Evolutionary conservation across 495 filamentous ascomycete species (phyloP), one percentile per base, ranked within the genome.

Genomic region (Oleoguttula mirabilis): DNA sequence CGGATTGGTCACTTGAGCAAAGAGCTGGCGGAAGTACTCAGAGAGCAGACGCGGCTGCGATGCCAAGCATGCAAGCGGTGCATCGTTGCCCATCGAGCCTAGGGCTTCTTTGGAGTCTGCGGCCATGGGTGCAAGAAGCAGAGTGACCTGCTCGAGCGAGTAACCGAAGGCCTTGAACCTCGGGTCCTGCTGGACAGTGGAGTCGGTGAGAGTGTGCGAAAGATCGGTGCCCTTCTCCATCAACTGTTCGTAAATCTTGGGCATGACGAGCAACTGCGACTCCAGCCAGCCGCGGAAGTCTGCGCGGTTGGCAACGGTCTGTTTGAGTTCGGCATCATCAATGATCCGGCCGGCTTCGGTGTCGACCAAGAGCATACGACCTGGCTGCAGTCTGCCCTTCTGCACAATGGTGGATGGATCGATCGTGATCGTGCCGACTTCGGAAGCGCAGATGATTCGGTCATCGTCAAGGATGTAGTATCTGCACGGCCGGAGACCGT

Each of bases 91-190:
- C 90, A 99, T 99, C 41, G 90, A 99, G 24, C 90, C 90, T 21
- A 99, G 73, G n/a, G 90, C 92, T 64, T 99, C 90, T 67, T 99
- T 99, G 35, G 94, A 93, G 51, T 99, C 90, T 21, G 88, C 87
- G 43, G 87, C 90, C 90, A 99, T 99, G 7, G 90, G 90, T 16
- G 81, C 92, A 21, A 99, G 73, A 8, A 99, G 68, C 60, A 99
- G 65, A 61, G 80, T 92, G 59, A 99, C 83, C 60, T 99, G 90
- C 64, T 99, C 90, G 47, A 94, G 84, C 21, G 90, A 92, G 59
- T 96, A 99, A 11, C 92, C 92, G 55, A 92, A 96, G 7, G 88
- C 84, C 46, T 78, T 79, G 35, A 99, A 66, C 23, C 87, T 70
- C 17, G 79, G 75, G 57, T 99, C 90, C 56, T 84, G 80, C 47